A percentile compares a stretch with the other conserved stretches of the same genome.
These are phyloP conservation scores for Pythium oligandrum DNA, from an alignment of 352 stramenopile genomes.

Conservation along the genomic window DNA sequence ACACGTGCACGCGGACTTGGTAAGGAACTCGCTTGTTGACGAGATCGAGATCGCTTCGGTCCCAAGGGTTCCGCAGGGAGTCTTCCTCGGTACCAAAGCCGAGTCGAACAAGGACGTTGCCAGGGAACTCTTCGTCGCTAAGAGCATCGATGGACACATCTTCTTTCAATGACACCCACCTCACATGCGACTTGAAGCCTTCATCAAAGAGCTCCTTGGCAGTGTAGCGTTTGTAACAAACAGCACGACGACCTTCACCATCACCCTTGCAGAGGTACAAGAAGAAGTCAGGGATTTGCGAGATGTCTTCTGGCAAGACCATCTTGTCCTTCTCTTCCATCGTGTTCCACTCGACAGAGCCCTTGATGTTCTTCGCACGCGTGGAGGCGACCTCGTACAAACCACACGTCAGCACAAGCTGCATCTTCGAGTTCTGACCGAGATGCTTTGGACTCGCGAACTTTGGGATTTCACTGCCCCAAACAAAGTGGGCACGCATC, in stretches of 20 bases:
- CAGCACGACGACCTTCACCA: constrained; percentile 43
- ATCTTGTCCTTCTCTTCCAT: constrained; percentile 76
- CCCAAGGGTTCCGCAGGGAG: constrained; percentile 49
- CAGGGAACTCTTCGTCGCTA: constrained; percentile 72
- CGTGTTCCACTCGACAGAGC: constrained; percentile 81
- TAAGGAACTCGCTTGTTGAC: constrained; percentile 81
- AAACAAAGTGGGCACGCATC: constrained; percentile 72
- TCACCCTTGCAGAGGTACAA: constrained; percentile 80
- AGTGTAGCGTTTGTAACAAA: constrained; percentile 80
- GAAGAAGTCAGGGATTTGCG: constrained; percentile 86
- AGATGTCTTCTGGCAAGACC: constrained; percentile 58
- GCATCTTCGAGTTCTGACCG: constrained; percentile 77
- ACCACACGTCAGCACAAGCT: constrained; percentile 61
- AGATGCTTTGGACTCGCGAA: constrained; percentile 66
- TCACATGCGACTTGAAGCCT: constrained; percentile 46
- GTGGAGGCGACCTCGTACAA: constrained; percentile 56
- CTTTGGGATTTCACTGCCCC: constrained; percentile 66
- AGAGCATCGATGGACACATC: constrained; percentile 78
- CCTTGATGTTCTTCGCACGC: constrained; percentile 65
- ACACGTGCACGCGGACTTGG: constrained; percentile 81
- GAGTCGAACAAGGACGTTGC: constrained; percentile 73
- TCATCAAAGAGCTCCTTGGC: constrained; percentile 68
- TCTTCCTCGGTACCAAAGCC: constrained; percentile 76
- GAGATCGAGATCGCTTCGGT: constrained; percentile 41
- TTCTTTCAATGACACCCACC: constrained; percentile 82